A percentile compares a stretch with the other conserved stretches of the same genome.
These are phyloP conservation scores for Alternaria sp. DNA, from an alignment of 2,329 filamentous ascomycete genomes.

Conservation along the genomic window DNA sequence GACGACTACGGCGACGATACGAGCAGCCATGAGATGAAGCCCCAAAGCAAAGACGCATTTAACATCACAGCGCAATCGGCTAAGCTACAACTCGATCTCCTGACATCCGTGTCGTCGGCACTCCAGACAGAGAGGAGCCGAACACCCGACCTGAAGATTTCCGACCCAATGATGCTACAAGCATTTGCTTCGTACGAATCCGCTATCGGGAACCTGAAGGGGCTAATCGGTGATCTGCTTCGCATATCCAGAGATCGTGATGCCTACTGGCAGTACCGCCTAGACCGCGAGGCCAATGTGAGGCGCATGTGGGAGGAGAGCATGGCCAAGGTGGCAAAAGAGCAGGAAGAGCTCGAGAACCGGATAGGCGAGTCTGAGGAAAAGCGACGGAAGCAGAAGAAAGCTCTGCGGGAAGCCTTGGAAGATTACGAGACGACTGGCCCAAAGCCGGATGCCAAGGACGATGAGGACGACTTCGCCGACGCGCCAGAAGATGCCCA, in stretches of 20 bases:
- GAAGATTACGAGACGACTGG: constrained; percentile 57
- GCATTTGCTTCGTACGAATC: constrained; percentile 86
- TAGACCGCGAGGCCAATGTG: constrained; percentile 90
- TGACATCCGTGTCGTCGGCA: constrained; percentile 84
- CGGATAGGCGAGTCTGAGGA: constrained; percentile 87
- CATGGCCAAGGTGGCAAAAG: constrained; percentile 90
- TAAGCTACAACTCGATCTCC: constrained; percentile 87
- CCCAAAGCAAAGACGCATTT: constrained; percentile 88
- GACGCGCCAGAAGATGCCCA: constrained; percentile 45
- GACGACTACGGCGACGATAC: constrained; percentile 83
- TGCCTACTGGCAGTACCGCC: constrained; percentile 93
- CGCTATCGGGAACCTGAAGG: constrained; percentile 85
- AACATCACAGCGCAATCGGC: constrained; percentile 97
- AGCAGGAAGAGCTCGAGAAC: constrained; percentile 90
- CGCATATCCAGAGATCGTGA: constrained; percentile 94
- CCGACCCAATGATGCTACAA: constrained; percentile 76
- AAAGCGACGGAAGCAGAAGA: constrained; percentile 88
- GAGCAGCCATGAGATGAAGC: constrained; percentile 75
- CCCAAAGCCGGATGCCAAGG: constrained; percentile 15
- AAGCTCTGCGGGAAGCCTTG: constrained; percentile 84
- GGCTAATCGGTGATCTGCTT: constrained; percentile 82
- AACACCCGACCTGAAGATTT: constrained; percentile 75
- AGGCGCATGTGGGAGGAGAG: constrained; percentile 98
- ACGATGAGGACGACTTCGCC: constrained; percentile 40
- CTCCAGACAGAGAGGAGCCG: constrained; percentile 73